Evolutionary conservation across 2,329 filamentous ascomycete species (phyloP).

Genomic region (Fusarium coicis): DNA sequence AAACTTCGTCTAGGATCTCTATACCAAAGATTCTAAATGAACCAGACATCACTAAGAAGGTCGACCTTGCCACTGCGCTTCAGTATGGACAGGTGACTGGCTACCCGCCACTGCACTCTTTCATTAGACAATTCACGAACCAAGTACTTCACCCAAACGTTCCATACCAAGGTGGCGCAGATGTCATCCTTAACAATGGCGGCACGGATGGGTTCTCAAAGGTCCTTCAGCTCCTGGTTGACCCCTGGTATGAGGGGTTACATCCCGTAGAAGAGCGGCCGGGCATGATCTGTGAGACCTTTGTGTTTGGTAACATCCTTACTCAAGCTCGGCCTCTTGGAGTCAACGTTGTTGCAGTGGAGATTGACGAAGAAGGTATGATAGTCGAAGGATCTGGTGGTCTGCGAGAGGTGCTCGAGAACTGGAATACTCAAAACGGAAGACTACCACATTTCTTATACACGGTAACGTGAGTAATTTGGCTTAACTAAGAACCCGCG

Average conservation of each 20-base stretch:
- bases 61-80: slow-evolving; percentile 83
- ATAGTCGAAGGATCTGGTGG: slow-evolving; percentile 76
- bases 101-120: slow-evolving; percentile 81
- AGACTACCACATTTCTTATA: slow-evolving; percentile 87
- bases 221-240: slow-evolving; percentile 77
- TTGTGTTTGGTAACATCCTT: slow-evolving; percentile 82
- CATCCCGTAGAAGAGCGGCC: slow-evolving; percentile 76
- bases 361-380: slow-evolving; percentile 85
- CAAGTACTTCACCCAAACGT: slow-evolving; percentile 83
- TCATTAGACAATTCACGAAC: slow-evolving; percentile 81
- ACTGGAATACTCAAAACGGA: slow-evolving; percentile 82
- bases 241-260: slow-evolving; percentile 77
- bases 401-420: slow-evolving; percentile 79
- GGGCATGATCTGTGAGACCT: slow-evolving; percentile 82
- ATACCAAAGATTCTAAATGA: slow-evolving; percentile 75
- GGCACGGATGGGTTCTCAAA: slow-evolving; percentile 89
- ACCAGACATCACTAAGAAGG: slow-evolving; percentile 71
- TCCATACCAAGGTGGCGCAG: slow-evolving; percentile 80
- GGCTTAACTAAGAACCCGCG: neutral
- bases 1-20: slow-evolving; percentile 64
- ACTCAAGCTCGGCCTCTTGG: slow-evolving; percentile 74
- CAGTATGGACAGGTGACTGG: slow-evolving; percentile 89
- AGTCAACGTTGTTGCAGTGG: slow-evolving; percentile 77
- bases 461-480: slow-evolving; percentile 79
- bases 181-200: slow-evolving; percentile 82